Evolutionary conservation across 176 grass and related monocot species (phyloP).

Genomic region (Chrysopogon serrulatus): DNA sequence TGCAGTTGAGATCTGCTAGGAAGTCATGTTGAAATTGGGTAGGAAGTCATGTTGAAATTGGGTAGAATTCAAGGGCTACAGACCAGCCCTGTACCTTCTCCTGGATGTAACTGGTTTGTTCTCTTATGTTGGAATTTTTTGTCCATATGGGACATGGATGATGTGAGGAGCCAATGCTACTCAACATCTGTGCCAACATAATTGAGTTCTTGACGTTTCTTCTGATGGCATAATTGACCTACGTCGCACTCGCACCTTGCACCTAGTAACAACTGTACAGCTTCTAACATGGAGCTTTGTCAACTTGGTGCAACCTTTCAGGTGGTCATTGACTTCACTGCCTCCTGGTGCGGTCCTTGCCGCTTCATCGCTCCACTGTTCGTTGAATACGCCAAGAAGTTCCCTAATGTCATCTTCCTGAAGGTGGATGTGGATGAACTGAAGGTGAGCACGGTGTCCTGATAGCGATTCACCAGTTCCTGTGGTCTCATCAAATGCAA

Average conservation of each 20-base stretch:
- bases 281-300: not conserved
- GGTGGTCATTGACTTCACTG: slow-evolving; percentile 84
- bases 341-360: slow-evolving; percentile 79
- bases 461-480: not conserved
- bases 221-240: not conserved
- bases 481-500: not conserved
- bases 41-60: not conserved
- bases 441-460: slow-evolving; percentile 20
- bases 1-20: not conserved
- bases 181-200: too few relatives aligned
- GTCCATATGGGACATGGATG: not conserved
- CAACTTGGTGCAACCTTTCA: not conserved
- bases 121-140: not conserved
- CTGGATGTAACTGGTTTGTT: not conserved
- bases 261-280: not conserved
- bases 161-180: too few relatives aligned
- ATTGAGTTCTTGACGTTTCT: not conserved
- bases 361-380: slow-evolving; percentile 54
- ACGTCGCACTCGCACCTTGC: too few relatives aligned
- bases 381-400: slow-evolving; percentile 50
- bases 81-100: not conserved
- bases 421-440: slow-evolving; percentile 78
- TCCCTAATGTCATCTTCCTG: slow-evolving; percentile 37
- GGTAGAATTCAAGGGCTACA: not conserved
- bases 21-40: too few relatives aligned